Percentiles rank a stretch among this genome's conserved stretches.
Evolutionary conservation across 345 rosid species (phyloP).

Genomic region (Cochlearia excelsa): DNA sequence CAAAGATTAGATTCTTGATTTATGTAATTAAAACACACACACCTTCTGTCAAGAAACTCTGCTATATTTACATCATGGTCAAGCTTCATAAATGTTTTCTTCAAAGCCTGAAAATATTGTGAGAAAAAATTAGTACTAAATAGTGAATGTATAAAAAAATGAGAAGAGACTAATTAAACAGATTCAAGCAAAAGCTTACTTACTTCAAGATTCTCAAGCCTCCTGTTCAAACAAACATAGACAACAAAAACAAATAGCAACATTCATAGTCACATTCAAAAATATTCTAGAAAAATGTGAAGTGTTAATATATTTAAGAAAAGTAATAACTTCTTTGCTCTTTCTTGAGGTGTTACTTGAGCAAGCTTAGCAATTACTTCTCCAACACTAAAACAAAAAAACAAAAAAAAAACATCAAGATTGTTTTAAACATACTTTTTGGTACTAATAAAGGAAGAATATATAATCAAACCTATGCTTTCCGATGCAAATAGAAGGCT

Average conservation of each 20-base stretch:
- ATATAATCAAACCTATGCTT: constrained; percentile 45
- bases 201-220: constrained; percentile 88
- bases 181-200: constrained; percentile 32
- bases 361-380: constrained; percentile 72
- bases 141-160: background rate
- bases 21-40: constrained; percentile 20
- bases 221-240: constrained; percentile 56
- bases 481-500: constrained; percentile 58
- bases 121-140: constrained; percentile 1
- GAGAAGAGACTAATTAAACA: constrained; percentile 15
- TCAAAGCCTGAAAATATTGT: constrained; percentile 55
- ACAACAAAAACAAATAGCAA: constrained; percentile 15
- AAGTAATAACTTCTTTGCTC: constrained; percentile 61
- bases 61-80: constrained; percentile 78
- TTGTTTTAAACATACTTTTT: background rate
- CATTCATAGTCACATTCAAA: background rate
- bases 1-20: constrained; percentile 7
- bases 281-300: background rate
- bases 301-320: background rate
- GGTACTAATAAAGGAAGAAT: background rate
- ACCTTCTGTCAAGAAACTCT: constrained; percentile 75
- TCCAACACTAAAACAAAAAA: constrained; percentile 45
- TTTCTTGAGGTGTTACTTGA: constrained; percentile 80
- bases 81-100: constrained; percentile 78
- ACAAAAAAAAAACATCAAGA: constrained; percentile 14